Base-by-base conservation (phyloP, 1,284 basidiomycete genomes). In the Ceratobasidium sp. region DNA sequence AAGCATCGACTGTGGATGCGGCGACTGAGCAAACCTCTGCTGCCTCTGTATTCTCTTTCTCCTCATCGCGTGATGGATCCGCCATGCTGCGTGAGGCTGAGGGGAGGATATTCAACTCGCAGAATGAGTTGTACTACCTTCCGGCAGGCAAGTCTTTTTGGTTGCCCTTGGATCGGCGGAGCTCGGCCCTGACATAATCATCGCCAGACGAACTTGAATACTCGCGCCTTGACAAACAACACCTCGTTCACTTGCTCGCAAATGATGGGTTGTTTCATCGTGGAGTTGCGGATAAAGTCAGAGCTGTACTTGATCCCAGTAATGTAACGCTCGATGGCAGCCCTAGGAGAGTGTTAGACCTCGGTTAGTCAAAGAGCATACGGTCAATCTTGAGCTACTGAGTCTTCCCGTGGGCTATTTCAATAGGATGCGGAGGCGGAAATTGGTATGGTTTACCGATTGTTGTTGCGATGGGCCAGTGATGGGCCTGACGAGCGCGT, bases 61-160 rank as follows among this genome's bases (percentile, higher is more conserved):
- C 47, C 21, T 70, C 69, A 19, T 68, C 54, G 23, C 42, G 54
- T 25, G 56, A 70, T 68, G 69, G 64, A 6, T 53, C 53, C 16
- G 62, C 49, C 9, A 52, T 70, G 54, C 64, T 70, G 13, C 52
- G 69, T 29, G 69, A 70, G 56, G 60, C 60, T 14, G 54, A 70
- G 8, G 69, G 69, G 25, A 44, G 69, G 25, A 68, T 52, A 41
- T 70, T 70, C 64, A 70, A 70, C 49, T 58, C 53, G 4, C 69
- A 70, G 19, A 70, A 60, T 56, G 69, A 70, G 39, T 21, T 68
- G 2, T 70, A 70, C 54, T 70, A 52, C 33, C 64, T 70, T 6
- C 69, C 69, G 19, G 69, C 69, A 29, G 69, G 69, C 58, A 53
- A 11, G 54, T 41, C n/a, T 6, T 56, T 25, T 14, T 13, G 16